These are phyloP conservation scores for Viridothelium virens DNA, from an alignment of 495 filamentous ascomycete species.

Conservation along the genomic window DNA sequence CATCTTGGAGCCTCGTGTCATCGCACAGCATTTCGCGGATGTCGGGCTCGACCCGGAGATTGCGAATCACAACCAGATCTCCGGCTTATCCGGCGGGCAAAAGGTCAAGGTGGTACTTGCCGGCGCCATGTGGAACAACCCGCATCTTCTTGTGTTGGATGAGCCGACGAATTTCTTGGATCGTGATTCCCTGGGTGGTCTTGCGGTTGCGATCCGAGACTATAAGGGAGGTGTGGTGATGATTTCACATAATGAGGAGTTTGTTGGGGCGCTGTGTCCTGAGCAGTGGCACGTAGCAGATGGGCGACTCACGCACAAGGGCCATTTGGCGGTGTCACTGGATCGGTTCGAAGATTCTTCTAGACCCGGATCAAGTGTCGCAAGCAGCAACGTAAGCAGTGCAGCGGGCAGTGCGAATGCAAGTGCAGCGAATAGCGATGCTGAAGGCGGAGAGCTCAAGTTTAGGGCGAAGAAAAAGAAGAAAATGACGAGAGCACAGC, in stretches of 20 bases:
- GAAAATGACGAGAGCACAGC: slow-evolving; percentile 93
- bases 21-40: slow-evolving; percentile 96
- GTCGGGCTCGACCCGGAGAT: slow-evolving; percentile 94
- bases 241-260: slow-evolving; percentile 99
- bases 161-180: slow-evolving; percentile 99
- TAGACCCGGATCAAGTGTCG: slow-evolving; percentile 53
- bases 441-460: slow-evolving; percentile 71
- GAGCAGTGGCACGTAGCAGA: slow-evolving; percentile 93
- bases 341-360: slow-evolving; percentile 80
- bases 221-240: slow-evolving; percentile 97
- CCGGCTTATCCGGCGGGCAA: slow-evolving; percentile 93
- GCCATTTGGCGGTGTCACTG: slow-evolving; percentile 57
- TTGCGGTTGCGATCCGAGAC: slow-evolving; percentile 93
- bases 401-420: slow-evolving; percentile 50
- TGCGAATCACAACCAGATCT: slow-evolving; percentile 97
- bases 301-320: slow-evolving; percentile 77
- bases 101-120: slow-evolving; percentile 99
- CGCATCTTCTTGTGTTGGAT: slow-evolving; percentile 92
- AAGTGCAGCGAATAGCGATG: slow-evolving; percentile 75
- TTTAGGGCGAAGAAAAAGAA: slow-evolving; percentile 96
- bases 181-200: slow-evolving; percentile 88
- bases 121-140: slow-evolving; percentile 76
- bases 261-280: slow-evolving; percentile 85
- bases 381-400: slow-evolving; percentile 43
- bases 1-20: slow-evolving; percentile 81